phyloP scores from a whole-genome alignment of 495 filamentous ascomycete genomes.

The Evansstolkia leycettana region DNA sequence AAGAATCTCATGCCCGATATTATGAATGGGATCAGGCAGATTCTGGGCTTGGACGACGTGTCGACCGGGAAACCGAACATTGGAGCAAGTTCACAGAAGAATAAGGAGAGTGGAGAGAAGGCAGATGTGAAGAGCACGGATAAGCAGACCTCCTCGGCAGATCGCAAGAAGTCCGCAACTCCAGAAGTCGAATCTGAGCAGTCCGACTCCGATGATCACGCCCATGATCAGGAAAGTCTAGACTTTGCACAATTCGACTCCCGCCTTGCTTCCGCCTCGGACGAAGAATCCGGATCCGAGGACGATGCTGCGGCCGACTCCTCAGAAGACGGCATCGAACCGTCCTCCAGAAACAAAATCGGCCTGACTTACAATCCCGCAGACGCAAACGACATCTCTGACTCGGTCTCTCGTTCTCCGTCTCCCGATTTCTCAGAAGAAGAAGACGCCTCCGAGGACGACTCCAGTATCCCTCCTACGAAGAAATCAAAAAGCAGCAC shows the following conservation, averaged over 20 bases:
- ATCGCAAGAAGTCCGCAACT: background rate
- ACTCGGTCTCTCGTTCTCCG: slow-evolving; percentile 26
- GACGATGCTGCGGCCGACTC: slow-evolving; percentile 32
- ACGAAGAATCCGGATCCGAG: slow-evolving; percentile 28
- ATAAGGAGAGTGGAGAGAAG: slow-evolving; percentile 2
- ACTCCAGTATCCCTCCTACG: slow-evolving; percentile 21
- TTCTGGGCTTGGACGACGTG: slow-evolving; percentile 46
- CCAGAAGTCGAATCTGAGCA: slow-evolving; percentile 8
- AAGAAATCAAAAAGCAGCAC: slow-evolving; percentile 24
- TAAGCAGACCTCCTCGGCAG: background rate
- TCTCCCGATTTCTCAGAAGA: slow-evolving; percentile 20
- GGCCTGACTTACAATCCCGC: too few relatives aligned
- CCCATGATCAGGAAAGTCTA: slow-evolving; percentile 28
- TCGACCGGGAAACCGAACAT: slow-evolving; percentile 13
- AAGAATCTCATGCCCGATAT: slow-evolving; percentile 52
- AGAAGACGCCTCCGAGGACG: background rate
- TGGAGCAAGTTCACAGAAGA: slow-evolving; percentile 1
- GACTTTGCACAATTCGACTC: slow-evolving; percentile 38
- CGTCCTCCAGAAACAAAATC: background rate
- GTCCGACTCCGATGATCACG: slow-evolving; percentile 5
- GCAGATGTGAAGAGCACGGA: slow-evolving; percentile 6
- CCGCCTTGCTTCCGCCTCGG: slow-evolving; percentile 41
- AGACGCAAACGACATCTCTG: slow-evolving; percentile 12
- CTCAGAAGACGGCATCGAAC: slow-evolving; percentile 13
- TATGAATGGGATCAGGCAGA: slow-evolving; percentile 47